Conservation (phyloP, 352 stramenopile genomes). For the Albugo candida region DNA sequence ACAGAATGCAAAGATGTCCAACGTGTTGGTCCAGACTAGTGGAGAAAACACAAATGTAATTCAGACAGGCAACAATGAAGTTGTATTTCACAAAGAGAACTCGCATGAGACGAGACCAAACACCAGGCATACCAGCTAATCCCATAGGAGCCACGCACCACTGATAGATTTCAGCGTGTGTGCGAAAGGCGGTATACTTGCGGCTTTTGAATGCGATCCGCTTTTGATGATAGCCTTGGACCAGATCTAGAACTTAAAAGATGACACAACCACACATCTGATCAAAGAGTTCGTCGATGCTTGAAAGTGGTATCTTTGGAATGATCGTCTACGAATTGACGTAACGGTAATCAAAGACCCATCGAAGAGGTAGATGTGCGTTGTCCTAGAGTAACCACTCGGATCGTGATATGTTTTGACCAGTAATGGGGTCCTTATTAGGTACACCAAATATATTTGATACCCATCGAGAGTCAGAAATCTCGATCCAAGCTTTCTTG, state of each 20-base stretch:
- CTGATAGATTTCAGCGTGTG: background rate
- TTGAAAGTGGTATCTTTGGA: conserved; percentile 9
- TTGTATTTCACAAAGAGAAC: background rate
- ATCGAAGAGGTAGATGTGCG: conserved; percentile 2
- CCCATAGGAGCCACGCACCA: conserved; percentile 1
- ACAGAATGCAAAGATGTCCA: background rate
- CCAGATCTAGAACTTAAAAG: conserved; percentile 1
- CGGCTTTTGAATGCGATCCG: background rate
- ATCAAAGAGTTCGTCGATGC: conserved; percentile 12
- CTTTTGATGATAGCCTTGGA: conserved; percentile 1
- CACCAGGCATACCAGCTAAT: conserved; percentile 2
- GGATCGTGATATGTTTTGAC: conserved; percentile 1
- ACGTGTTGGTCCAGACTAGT: background rate
- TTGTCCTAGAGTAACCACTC: conserved; percentile 6
- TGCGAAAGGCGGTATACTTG: background rate
- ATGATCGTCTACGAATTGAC: conserved; percentile 8
- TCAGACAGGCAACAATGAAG: conserved; percentile 2
- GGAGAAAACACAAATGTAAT: conserved; percentile 2
- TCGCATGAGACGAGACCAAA: background rate
- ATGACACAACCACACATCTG: conserved; percentile 3
- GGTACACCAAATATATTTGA: conserved; percentile 11
- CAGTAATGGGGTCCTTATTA: conserved; percentile 10
- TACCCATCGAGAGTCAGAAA: conserved; percentile 7
- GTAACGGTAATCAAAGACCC: conserved; percentile 7
- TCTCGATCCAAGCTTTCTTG: conserved; percentile 10